Percentiles rank a stretch among this genome's conserved stretches.
Evolutionary conservation across 192 early-diverging fungal genomes (phyloP).

Genomic region (Coemansia sp.): DNA sequence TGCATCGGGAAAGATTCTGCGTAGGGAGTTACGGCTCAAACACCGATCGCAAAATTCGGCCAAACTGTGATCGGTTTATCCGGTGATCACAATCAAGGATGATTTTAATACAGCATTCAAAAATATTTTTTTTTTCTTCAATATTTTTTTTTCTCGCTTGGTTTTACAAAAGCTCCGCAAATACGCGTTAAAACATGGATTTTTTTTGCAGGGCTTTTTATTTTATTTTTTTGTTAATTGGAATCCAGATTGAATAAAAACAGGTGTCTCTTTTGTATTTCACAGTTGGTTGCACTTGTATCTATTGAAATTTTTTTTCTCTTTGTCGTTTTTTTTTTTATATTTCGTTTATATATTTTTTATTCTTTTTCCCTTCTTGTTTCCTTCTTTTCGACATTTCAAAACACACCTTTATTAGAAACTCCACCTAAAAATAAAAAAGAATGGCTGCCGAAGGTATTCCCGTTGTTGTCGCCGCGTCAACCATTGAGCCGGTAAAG

Average conservation of each 20-base stretch:
- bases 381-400: neutral
- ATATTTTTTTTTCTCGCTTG: slow-evolving; percentile 2
- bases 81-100: neutral
- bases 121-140: slow-evolving; percentile 4
- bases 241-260: too few relatives aligned
- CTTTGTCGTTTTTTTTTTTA: neutral
- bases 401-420: neutral
- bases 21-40: slow-evolving; percentile 19
- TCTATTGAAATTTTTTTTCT: neutral
- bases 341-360: neutral
- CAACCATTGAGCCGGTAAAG: slow-evolving; percentile 2
- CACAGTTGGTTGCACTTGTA: neutral
- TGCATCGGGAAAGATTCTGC: slow-evolving; percentile 36
- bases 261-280: too few relatives aligned
- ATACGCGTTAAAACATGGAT: too few relatives aligned
- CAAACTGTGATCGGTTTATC: slow-evolving; percentile 16
- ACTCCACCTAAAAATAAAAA: neutral
- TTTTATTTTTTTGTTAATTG: too few relatives aligned
- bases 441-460: slow-evolving; percentile 41
- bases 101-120: neutral
- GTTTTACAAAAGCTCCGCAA: too few relatives aligned
- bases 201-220: too few relatives aligned
- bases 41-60: slow-evolving; percentile 3
- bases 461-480: slow-evolving; percentile 21
- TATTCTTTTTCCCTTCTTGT: slow-evolving; percentile 1